Percentiles rank a stretch among this genome's conserved stretches.
Conservation (phyloP, 768 basidiomycete genomes). For the Termitomyces sp. region DNA sequence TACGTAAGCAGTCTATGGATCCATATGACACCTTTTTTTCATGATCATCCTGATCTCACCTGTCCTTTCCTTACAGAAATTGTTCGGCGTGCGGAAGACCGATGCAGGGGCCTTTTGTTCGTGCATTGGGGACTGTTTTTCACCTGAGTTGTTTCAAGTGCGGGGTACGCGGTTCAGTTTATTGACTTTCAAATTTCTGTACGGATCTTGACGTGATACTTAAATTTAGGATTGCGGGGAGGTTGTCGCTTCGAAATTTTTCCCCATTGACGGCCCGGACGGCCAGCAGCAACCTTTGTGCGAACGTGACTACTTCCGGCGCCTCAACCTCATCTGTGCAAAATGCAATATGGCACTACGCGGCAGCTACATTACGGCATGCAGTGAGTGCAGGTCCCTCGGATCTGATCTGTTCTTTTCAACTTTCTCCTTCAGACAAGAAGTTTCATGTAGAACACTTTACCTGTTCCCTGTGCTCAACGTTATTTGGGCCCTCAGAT, state of each 20-base stretch:
- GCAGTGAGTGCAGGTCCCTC: constrained; percentile 53
- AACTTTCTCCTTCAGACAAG: constrained; percentile 56
- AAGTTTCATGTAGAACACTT: constrained; percentile 99
- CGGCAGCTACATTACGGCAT: constrained; percentile 98
- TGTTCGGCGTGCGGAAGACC: constrained; percentile 74
- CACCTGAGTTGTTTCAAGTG: constrained; percentile 99
- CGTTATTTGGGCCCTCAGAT: constrained; percentile 95
- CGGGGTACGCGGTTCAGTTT: constrained; percentile 54
- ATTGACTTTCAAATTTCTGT: constrained; percentile 5
- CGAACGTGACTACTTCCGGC: constrained; percentile 95
- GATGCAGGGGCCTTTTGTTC: constrained; percentile 95
- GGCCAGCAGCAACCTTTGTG: constrained; percentile 92
- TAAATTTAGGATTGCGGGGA: constrained; percentile 84
- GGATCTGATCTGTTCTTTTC: constrained; percentile 5
- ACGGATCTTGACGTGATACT: background rate
- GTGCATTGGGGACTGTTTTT: constrained; percentile 89
- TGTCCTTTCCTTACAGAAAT: constrained; percentile 35
- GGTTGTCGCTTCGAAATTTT: constrained; percentile 97
- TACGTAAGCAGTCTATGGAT: constrained; percentile 40
- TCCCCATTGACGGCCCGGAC: constrained; percentile 91
- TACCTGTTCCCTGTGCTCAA: constrained; percentile 94
- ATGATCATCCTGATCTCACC: constrained; percentile 20
- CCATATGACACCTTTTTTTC: constrained; percentile 7
- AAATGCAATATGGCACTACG: constrained; percentile 93
- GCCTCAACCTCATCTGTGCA: constrained; percentile 92